Evolutionary conservation across 345 rosid species (phyloP), one percentile per base, ranked within the genome.

Genomic region (Dimocarpus longan): DNA sequence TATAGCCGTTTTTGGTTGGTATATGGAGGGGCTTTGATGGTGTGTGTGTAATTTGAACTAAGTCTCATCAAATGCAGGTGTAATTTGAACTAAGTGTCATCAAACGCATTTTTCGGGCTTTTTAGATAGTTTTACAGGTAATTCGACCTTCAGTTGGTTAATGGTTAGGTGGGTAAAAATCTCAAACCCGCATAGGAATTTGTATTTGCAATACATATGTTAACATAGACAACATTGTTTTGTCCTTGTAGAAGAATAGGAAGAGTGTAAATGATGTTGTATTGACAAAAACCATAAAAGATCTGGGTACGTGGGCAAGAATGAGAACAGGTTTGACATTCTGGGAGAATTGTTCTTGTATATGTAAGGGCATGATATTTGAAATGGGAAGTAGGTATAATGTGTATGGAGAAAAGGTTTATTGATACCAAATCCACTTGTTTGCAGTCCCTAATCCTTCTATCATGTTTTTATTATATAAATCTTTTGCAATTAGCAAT

Each of bases 401-500:
- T 16, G n/a, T 19, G 57, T 52, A 10, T 15, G 7, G 57, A 5
- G 57, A 19, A 21, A 44, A 6, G 50, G 50, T 44, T 26, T 1
- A 5, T 59, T 21, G 9, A 8, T 59, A 59, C 57, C 19, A 52
- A 52, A 52, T 19, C 2, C 19, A 19, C n/a, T 19, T 52, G 57
- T 52, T 52, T 52, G 4, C 7, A 5, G 4, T 52, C 57, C 57
- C n/a, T 52, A 52, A 16, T 26, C 1, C 28, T 44, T 10, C 12
- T 18, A 46, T 75, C 56, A 39, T 79, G 79, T 10, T 44, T 44
- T n/a, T 26, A 69, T 48, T 72, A 13, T 26, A 26, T 26, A 42
- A 70, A n/a, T 26, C 50, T 50, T 26, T 1, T 70, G 74, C 40
- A 2, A 28, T 19, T 63, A 39, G 52, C 37, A 2, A 16, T 37